phyloP scores from a whole-genome alignment of 2,329 filamentous ascomycete genomes.

The Sordariomycetes sp. region DNA sequence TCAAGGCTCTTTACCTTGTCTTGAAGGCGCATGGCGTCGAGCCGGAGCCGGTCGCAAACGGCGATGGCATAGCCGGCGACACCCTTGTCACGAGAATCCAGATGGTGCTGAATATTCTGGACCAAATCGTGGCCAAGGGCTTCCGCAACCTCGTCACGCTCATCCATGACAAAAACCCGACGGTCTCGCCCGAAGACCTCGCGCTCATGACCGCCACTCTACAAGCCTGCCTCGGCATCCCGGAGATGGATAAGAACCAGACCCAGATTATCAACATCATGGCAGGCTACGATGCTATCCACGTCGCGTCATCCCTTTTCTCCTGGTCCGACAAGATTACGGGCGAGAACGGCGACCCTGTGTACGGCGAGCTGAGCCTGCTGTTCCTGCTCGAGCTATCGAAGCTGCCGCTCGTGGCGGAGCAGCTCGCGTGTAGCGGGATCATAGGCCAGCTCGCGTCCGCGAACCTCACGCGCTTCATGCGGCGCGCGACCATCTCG shows the following conservation, averaged over 20 bases:
- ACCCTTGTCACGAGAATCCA: slow-evolving; percentile 26
- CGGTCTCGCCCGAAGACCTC: slow-evolving; percentile 66
- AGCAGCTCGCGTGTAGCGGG: slow-evolving; percentile 81
- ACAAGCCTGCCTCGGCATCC: slow-evolving; percentile 71
- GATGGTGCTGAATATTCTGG: slow-evolving; percentile 68
- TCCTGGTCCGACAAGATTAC: slow-evolving; percentile 86
- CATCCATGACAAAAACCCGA: slow-evolving; percentile 60
- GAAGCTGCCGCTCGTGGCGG: slow-evolving; percentile 67
- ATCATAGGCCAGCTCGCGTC: slow-evolving; percentile 69
- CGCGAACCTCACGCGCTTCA: slow-evolving; percentile 67
- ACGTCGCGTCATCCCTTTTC: slow-evolving; percentile 77
- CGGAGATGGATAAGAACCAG: slow-evolving; percentile 62
- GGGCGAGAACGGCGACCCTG: slow-evolving; percentile 60
- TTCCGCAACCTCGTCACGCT: slow-evolving; percentile 73
- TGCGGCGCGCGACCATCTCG: slow-evolving; percentile 60
- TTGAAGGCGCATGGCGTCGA: slow-evolving; percentile 51
- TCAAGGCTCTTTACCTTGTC: slow-evolving; percentile 77
- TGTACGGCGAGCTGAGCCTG: slow-evolving; percentile 88
- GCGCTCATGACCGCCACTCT: slow-evolving; percentile 79
- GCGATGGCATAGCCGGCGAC: slow-evolving; percentile 6
- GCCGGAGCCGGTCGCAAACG: slow-evolving; percentile 5
- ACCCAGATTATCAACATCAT: slow-evolving; percentile 61
- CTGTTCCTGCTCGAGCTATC: slow-evolving; percentile 84
- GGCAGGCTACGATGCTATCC: slow-evolving; percentile 60
- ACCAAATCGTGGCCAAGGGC: slow-evolving; percentile 67